These are phyloP conservation scores for Aureobasidium uvarum DNA, from an alignment of 2,329 filamentous ascomycete genomes.

Conservation along the genomic window DNA sequence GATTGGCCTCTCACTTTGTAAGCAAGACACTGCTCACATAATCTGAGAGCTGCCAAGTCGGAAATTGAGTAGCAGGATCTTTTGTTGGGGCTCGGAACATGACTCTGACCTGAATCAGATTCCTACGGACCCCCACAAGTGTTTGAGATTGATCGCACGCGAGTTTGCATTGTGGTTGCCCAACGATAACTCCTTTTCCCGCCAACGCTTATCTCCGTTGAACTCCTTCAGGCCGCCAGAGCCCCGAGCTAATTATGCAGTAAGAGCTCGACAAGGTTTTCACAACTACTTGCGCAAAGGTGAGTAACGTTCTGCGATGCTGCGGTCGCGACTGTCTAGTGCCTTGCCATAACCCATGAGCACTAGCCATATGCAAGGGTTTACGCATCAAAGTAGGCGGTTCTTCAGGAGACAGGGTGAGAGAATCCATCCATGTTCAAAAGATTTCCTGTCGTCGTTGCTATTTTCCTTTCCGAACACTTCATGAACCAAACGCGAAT, in stretches of 20 bases:
- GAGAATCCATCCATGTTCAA: not conserved
- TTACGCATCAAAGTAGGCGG: not conserved
- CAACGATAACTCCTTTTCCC: not conserved
- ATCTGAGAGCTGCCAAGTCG: constrained; percentile 14
- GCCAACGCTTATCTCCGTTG: constrained; percentile 13
- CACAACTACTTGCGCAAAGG: too few species aligned
- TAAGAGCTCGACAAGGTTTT: not conserved
- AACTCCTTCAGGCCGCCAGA: not conserved
- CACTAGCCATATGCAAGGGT: not conserved
- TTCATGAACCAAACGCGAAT: not conserved
- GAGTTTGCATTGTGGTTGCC: not conserved
- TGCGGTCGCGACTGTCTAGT: not conserved
- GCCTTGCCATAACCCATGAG: not conserved
- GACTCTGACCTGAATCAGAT: constrained; percentile 9
- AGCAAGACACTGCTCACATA: constrained; percentile 23
- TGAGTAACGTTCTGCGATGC: not conserved
- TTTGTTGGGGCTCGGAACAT: constrained; percentile 7
- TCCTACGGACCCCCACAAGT: not conserved
- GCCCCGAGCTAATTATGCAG: not conserved
- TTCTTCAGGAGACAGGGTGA: not conserved
- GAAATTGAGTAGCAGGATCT: not conserved
- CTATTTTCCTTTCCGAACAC: not conserved
- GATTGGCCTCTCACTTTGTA: constrained; percentile 10
- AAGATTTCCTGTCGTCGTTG: not conserved
- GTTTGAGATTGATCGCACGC: not conserved